phyloP scores from a whole-genome alignment of 805 yeast genomes.

The Debaryomyces prosopidis region DNA sequence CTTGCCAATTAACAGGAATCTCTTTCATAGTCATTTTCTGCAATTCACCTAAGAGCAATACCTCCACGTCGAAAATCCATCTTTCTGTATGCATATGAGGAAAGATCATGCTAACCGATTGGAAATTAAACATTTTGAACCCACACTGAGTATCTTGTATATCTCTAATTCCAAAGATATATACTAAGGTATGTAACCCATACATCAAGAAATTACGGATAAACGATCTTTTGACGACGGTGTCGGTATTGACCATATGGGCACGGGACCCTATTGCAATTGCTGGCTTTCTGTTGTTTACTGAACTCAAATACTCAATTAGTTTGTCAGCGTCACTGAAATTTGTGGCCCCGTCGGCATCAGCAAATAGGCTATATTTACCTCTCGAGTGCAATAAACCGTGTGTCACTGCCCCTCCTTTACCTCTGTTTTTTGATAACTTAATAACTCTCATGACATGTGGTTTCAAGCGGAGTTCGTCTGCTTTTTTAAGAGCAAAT shows the following conservation, averaged over 20 bases:
- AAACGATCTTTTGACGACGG: slow-evolving; percentile 91
- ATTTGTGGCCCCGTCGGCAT: slow-evolving; percentile 94
- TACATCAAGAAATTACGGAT: slow-evolving; percentile 91
- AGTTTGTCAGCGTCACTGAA: slow-evolving; percentile 68
- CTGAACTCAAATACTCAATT: slow-evolving; percentile 37
- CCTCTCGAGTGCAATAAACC: slow-evolving; percentile 82
- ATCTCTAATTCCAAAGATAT: slow-evolving; percentile 81
- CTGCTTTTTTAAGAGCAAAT: slow-evolving; percentile 65
- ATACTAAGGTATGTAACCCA: slow-evolving; percentile 84
- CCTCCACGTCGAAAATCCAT: slow-evolving; percentile 98
- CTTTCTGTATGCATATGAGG: slow-evolving; percentile 95
- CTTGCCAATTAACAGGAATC: slow-evolving; percentile 93
- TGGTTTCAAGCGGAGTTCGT: slow-evolving; percentile 47
- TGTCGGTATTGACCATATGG: slow-evolving; percentile 93
- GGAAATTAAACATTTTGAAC: slow-evolving; percentile 82
- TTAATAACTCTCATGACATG: slow-evolving; percentile 70
- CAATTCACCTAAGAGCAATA: slow-evolving; percentile 74
- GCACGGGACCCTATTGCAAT: slow-evolving; percentile 93
- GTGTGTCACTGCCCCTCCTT: slow-evolving; percentile 88
- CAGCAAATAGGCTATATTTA: slow-evolving; percentile 78
- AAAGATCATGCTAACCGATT: slow-evolving; percentile 64
- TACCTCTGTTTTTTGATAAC: slow-evolving; percentile 80
- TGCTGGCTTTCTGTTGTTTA: slow-evolving; percentile 41
- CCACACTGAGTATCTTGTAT: slow-evolving; percentile 97
- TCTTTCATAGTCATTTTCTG: slow-evolving; percentile 70